phyloP scores from a whole-genome alignment of 2,329 filamentous ascomycete genomes.

The Colletotrichum somersetense region DNA sequence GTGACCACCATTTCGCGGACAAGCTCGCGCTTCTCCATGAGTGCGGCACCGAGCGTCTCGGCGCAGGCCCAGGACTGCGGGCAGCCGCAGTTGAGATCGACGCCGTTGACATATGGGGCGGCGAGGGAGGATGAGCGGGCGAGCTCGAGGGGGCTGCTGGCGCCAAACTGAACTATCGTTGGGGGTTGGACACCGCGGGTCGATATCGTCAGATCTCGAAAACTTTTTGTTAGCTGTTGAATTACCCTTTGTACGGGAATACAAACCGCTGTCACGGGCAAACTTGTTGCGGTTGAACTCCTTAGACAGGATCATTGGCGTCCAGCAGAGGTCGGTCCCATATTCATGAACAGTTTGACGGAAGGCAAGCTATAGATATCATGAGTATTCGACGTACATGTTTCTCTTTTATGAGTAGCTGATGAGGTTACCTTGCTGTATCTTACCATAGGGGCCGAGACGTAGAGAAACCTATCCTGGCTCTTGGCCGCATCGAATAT shows the following conservation, averaged over 20 bases:
- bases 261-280: constrained; percentile 70
- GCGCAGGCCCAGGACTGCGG: constrained; percentile 80
- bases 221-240: background rate
- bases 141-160: constrained; percentile 71
- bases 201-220: constrained; percentile 71
- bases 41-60: constrained; percentile 75
- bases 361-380: constrained; percentile 69
- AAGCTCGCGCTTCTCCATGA: constrained; percentile 74
- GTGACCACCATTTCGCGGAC: constrained; percentile 75
- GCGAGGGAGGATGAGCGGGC: constrained; percentile 72
- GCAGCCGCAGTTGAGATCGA: constrained; percentile 80
- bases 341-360: constrained; percentile 75
- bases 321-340: constrained; percentile 76
- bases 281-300: constrained; percentile 74
- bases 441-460: constrained; percentile 77
- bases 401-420: background rate
- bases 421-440: constrained; percentile 65
- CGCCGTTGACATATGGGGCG: constrained; percentile 71
- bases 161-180: constrained; percentile 77
- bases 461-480: constrained; percentile 66
- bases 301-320: constrained; percentile 78
- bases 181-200: constrained; percentile 65
- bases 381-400: background rate
- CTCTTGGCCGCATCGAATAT: constrained; percentile 68
- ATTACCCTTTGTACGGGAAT: constrained; percentile 45